phyloP scores from a whole-genome alignment of 2,329 filamentous ascomycete species.

The Cladophialophora yegresii region DNA sequence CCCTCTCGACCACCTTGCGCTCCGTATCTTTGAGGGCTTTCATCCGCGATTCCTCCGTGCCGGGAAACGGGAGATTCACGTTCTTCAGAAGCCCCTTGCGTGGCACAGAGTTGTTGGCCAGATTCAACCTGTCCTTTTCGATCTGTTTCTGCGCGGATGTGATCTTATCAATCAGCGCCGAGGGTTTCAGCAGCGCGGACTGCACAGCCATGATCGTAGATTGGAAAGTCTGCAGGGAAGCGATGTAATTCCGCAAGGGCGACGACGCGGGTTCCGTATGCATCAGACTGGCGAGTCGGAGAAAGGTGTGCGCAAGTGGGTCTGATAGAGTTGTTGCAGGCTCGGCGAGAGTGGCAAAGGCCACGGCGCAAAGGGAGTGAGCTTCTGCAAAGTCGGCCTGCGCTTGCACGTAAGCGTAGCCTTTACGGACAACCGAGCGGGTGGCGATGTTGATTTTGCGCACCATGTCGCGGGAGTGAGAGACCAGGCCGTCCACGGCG shows the following conservation, averaged over 20 bases:
- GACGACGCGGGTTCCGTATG: slow-evolving; percentile 66
- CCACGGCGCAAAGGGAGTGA: slow-evolving; percentile 46
- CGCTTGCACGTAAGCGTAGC: slow-evolving; percentile 70
- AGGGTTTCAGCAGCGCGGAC: slow-evolving; percentile 74
- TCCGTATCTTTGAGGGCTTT: slow-evolving; percentile 81
- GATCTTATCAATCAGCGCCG: slow-evolving; percentile 75
- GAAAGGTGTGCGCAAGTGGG: slow-evolving; percentile 68
- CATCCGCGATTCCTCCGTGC: slow-evolving; percentile 80
- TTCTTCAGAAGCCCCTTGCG: slow-evolving; percentile 44
- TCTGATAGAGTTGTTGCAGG: slow-evolving; percentile 65
- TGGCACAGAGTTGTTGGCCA: slow-evolving; percentile 61
- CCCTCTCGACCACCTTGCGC: slow-evolving; percentile 70
- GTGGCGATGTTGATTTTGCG: slow-evolving; percentile 80
- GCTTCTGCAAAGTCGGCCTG: slow-evolving; percentile 53
- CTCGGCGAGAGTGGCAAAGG: slow-evolving; percentile 53
- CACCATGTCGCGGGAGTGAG: slow-evolving; percentile 86
- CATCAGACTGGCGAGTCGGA: slow-evolving; percentile 67
- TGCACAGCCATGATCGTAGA: slow-evolving; percentile 81
- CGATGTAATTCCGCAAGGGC: slow-evolving; percentile 72
- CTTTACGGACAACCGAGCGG: slow-evolving; percentile 76
- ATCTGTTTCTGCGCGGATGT: slow-evolving; percentile 71
- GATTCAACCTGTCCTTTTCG: slow-evolving; percentile 73
- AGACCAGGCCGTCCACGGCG: slow-evolving; percentile 90
- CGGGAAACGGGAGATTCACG: slow-evolving; percentile 47
- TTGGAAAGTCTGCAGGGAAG: slow-evolving; percentile 75